These are phyloP conservation scores for Linnemannia exigua DNA, from an alignment of 192 early-diverging fungal genomes.

Conservation along the genomic window DNA sequence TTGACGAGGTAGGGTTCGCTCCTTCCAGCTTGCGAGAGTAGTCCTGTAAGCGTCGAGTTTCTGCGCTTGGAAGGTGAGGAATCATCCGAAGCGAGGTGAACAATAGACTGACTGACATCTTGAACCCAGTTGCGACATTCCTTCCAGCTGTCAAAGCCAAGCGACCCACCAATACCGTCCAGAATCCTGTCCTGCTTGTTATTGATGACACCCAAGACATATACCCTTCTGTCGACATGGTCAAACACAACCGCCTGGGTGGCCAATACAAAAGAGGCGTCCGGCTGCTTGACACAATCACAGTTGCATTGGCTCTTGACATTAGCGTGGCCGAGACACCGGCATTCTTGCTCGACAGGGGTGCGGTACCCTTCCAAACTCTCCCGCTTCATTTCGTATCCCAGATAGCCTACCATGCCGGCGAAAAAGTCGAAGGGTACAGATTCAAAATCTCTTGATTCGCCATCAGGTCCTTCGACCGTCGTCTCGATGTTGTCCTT, in stretches of 20 bases:
- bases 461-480: constrained; percentile 30
- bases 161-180: constrained; percentile 6
- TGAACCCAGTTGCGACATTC: constrained; percentile 55
- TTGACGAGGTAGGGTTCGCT: constrained; percentile 41
- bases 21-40: constrained; percentile 5
- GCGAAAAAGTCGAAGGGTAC: constrained; percentile 75
- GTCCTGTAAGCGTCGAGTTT: constrained; percentile 3
- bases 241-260: constrained; percentile 84
- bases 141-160: constrained; percentile 18
- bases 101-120: constrained; percentile 24
- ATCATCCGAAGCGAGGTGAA: constrained; percentile 10
- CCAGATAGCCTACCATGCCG: constrained; percentile 92
- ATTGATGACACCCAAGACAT: constrained; percentile 54
- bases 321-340: constrained; percentile 17
- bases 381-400: constrained; percentile 95
- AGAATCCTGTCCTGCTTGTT: neutral
- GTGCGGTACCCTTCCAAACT: constrained; percentile 66
- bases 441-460: constrained; percentile 18
- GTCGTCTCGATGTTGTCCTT: constrained; percentile 22
- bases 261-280: constrained; percentile 82
- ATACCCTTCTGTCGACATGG: constrained; percentile 62
- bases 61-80: neutral
- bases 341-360: constrained; percentile 59
- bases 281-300: constrained; percentile 63
- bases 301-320: constrained; percentile 12